A percentile compares a stretch with the other conserved stretches of the same genome.
These are phyloP conservation scores for Skeletonema menzelii DNA, from an alignment of 108 stramenopile species.

Conservation along the genomic window DNA sequence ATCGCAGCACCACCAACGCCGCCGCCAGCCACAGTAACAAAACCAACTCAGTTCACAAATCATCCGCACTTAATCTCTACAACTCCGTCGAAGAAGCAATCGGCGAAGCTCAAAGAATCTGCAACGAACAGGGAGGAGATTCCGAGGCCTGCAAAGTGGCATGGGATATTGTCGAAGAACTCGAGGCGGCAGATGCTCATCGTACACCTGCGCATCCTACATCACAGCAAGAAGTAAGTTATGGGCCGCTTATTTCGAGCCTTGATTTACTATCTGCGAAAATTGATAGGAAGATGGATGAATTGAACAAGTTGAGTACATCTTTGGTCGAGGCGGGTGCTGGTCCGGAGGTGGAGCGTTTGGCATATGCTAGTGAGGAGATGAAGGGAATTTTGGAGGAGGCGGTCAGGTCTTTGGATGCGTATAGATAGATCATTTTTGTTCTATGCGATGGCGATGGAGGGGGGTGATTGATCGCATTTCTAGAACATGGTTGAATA, in stretches of 20 bases:
- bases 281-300: constrained; percentile 57
- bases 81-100: constrained; percentile 51
- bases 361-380: constrained; percentile 43
- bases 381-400: constrained; percentile 45
- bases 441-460: too few species aligned
- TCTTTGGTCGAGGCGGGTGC: constrained; percentile 48
- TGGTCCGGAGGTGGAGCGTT: constrained; percentile 43
- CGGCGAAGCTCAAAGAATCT: constrained; percentile 51
- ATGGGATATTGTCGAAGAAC: constrained; percentile 68
- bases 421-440: not conserved
- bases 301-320: constrained; percentile 40
- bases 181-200: constrained; percentile 64
- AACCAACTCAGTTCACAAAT: not conserved
- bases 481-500: not conserved
- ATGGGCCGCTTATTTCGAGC: constrained; percentile 36
- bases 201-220: not conserved
- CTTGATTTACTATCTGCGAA: constrained; percentile 49
- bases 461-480: not conserved
- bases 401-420: constrained; percentile 20
- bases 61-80: constrained; percentile 30
- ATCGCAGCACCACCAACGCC: not conserved
- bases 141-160: constrained; percentile 49
- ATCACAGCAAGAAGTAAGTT: constrained; percentile 24
- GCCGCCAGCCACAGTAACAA: not conserved
- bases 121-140: constrained; percentile 30